Percentiles rank a stretch among this genome's conserved stretches.
These are phyloP conservation scores for Stentor coeruleus DNA, from an alignment of 73 alveolate genomes.

Conservation along the genomic window DNA sequence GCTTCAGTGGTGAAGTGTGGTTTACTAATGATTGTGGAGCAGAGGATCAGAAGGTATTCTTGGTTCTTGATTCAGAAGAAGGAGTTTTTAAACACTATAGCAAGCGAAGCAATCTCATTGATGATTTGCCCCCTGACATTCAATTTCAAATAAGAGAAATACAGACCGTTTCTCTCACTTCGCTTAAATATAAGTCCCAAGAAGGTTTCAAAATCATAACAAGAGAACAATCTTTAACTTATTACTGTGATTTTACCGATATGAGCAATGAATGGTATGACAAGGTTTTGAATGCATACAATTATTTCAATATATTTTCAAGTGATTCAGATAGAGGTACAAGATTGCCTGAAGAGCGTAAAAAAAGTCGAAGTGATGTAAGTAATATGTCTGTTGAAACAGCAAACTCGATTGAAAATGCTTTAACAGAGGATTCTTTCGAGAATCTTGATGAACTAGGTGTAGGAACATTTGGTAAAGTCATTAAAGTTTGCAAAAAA, in stretches of 20 bases:
- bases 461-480: slow-evolving; percentile 30
- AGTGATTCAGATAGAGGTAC: not conserved
- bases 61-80: not conserved
- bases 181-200: not conserved
- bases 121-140: not conserved
- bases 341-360: not conserved
- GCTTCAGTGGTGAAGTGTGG: slow-evolving; percentile 15
- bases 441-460: slow-evolving; percentile 29
- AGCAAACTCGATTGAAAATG: not conserved
- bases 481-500: slow-evolving; percentile 29
- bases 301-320: not conserved
- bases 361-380: not conserved
- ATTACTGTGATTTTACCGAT: slow-evolving; percentile 2
- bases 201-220: not conserved
- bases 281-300: not conserved
- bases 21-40: not conserved
- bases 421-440: not conserved
- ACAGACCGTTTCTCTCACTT: not conserved
- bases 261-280: not conserved
- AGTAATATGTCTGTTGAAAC: not conserved
- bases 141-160: not conserved
- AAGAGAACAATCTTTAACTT: not conserved
- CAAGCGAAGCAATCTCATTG: not conserved
- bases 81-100: slow-evolving; percentile 19
- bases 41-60: slow-evolving; percentile 1